phyloP scores from a whole-genome alignment of 371 early-diverging fungal genomes.

The Mucor velutinosus region DNA sequence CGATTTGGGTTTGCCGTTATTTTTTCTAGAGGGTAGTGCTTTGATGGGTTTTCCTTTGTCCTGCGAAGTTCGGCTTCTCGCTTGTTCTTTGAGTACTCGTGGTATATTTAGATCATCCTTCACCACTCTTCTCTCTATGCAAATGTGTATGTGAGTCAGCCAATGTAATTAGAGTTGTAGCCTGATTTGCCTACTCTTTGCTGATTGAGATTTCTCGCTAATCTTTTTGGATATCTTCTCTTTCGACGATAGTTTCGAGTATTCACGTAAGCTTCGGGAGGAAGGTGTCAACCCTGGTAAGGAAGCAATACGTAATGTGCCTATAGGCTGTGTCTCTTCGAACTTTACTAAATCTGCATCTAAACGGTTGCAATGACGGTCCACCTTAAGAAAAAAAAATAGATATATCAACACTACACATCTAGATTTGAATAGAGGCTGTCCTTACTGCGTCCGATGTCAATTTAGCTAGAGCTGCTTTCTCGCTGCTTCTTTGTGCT shows the following conservation, averaged over 20 bases:
- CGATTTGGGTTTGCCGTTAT: slow-evolving; percentile 19
- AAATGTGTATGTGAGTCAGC: not conserved
- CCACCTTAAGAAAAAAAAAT: slow-evolving; percentile 23
- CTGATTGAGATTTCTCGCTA: slow-evolving; percentile 10
- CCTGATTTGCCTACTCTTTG: slow-evolving; percentile 16
- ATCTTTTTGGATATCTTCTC: slow-evolving; percentile 18
- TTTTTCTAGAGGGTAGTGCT: slow-evolving; percentile 21
- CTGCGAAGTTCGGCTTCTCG: slow-evolving; percentile 7
- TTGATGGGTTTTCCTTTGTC: slow-evolving; percentile 21
- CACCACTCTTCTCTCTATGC: slow-evolving; percentile 17
- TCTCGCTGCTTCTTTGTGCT: slow-evolving; percentile 90
- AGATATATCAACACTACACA: not conserved
- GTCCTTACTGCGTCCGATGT: slow-evolving; percentile 77
- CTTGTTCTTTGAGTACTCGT: slow-evolving; percentile 18
- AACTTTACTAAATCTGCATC: slow-evolving; percentile 50
- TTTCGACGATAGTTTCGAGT: slow-evolving; percentile 25
- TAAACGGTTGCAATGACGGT: slow-evolving; percentile 39
- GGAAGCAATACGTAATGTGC: slow-evolving; percentile 39
- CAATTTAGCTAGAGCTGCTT: slow-evolving; percentile 86
- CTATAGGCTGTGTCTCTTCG: slow-evolving; percentile 41
- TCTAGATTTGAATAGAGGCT: not conserved
- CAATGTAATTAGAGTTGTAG: not conserved
- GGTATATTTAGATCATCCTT: slow-evolving; percentile 15
- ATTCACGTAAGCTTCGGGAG: slow-evolving; percentile 31
- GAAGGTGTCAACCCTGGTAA: slow-evolving; percentile 46